A percentile compares a stretch with the other conserved stretches of the same genome.
phyloP scores from a whole-genome alignment of 371 early-diverging fungal genomes.

The Actinomucor elegans region DNA sequence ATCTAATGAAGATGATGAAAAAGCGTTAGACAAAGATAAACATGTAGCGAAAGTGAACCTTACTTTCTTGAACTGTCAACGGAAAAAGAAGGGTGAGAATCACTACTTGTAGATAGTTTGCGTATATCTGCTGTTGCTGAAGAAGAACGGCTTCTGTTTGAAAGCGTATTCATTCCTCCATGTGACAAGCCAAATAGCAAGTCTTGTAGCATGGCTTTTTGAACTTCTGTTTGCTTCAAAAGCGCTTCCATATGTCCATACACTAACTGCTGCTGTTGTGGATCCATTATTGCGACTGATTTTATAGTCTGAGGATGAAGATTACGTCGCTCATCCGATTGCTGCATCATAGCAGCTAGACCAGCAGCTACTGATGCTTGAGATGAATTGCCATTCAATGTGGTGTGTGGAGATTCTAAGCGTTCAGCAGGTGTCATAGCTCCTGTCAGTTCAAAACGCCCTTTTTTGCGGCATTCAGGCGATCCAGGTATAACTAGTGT shows the following conservation, averaged over 20 bases:
- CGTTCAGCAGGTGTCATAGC: conserved; percentile 4
- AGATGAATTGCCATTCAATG: not conserved
- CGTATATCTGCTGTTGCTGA: not conserved
- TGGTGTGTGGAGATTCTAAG: conserved; percentile 6
- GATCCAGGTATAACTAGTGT: not conserved
- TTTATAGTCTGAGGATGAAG: too few relatives aligned
- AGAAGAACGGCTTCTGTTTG: not conserved
- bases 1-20: too few relatives aligned
- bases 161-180: not conserved
- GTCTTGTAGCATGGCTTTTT: conserved; percentile 18
- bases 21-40: too few relatives aligned
- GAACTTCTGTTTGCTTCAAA: conserved; percentile 20
- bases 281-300: too few relatives aligned
- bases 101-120: not conserved
- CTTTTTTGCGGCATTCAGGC: conserved; percentile 29
- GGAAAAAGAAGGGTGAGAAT: not conserved
- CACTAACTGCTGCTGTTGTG: not conserved
- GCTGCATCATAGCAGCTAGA: conserved; percentile 2
- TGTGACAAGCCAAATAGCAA: conserved; percentile 5
- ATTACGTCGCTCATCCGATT: not conserved
- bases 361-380: not conserved
- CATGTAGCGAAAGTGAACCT: not conserved
- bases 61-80: not conserved
- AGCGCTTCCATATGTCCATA: conserved; percentile 17
- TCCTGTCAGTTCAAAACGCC: conserved; percentile 29